Evolutionary conservation across 2,329 filamentous ascomycete species (phyloP).

Genomic region (Trichoderma endophyticum): DNA sequence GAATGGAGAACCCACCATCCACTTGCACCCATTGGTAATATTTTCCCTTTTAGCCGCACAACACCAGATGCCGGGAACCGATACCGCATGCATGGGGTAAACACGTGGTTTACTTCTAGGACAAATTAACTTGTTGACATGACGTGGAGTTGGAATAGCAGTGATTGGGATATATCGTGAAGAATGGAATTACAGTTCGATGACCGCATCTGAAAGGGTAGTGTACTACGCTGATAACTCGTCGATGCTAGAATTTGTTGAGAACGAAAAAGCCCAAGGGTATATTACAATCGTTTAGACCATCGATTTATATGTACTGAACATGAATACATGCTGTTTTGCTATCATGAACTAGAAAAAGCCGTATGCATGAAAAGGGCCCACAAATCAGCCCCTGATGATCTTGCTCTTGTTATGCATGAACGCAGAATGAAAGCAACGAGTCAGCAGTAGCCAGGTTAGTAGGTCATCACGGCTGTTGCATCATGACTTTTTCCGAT

Average conservation of each 20-base stretch:
- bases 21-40: neutral
- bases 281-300: neutral
- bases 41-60: constrained; percentile 11
- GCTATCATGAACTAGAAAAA: neutral
- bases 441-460: neutral
- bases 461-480: neutral
- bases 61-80: neutral
- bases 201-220: neutral
- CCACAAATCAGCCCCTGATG: neutral
- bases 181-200: neutral
- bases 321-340: neutral
- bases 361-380: neutral
- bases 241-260: neutral
- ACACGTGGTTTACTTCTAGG: neutral
- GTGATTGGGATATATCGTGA: neutral
- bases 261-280: neutral
- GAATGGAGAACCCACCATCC: neutral
- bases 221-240: neutral
- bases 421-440: neutral
- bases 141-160: neutral
- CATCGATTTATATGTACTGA: neutral
- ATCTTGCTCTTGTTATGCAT: neutral
- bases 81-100: neutral
- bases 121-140: neutral
- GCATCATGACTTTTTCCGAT: too few relatives aligned